phyloP scores from a whole-genome alignment of 441 rosid species.

The Erodium trifolium region DNA sequence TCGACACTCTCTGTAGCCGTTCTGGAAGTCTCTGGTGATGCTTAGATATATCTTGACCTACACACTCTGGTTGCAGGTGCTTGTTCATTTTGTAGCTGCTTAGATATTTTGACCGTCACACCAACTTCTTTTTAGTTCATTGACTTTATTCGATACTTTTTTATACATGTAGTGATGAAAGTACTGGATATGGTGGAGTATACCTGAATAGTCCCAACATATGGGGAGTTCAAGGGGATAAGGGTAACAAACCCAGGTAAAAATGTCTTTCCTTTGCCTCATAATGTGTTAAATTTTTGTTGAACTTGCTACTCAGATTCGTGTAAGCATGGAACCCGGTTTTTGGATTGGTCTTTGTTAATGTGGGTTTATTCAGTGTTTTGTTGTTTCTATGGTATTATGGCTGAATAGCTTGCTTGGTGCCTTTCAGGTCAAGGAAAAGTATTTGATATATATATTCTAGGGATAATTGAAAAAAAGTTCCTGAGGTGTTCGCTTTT shows the following conservation, averaged over 20 bases:
- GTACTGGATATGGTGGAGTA: slow-evolving; percentile 87
- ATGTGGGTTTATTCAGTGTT: background rate
- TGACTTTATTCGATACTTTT: slow-evolving; percentile 16
- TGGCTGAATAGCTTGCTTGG: background rate
- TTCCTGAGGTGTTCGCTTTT: too few relatives aligned
- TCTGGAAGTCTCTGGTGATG: slow-evolving; percentile 27
- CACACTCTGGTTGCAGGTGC: background rate
- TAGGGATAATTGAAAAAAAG: background rate
- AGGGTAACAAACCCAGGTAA: slow-evolving; percentile 60
- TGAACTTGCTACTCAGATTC: slow-evolving; percentile 14
- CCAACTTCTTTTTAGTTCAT: background rate
- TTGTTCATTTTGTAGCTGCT: background rate
- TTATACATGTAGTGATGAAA: slow-evolving; percentile 81
- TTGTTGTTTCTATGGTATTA: background rate
- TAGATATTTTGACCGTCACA: too few relatives aligned
- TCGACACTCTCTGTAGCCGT: slow-evolving; percentile 44
- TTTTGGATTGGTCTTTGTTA: background rate
- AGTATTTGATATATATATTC: slow-evolving; percentile 70
- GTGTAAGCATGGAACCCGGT: background rate
- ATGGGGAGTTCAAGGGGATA: slow-evolving; percentile 60
- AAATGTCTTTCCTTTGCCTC: slow-evolving; percentile 6
- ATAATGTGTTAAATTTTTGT: slow-evolving; percentile 5
- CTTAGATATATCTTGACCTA: background rate
- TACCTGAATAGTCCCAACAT: slow-evolving; percentile 52
- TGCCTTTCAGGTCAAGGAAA: slow-evolving; percentile 74